Evolutionary conservation across 495 filamentous ascomycete genomes (phyloP).

Genomic region (Talaromyces trachyspermus): DNA sequence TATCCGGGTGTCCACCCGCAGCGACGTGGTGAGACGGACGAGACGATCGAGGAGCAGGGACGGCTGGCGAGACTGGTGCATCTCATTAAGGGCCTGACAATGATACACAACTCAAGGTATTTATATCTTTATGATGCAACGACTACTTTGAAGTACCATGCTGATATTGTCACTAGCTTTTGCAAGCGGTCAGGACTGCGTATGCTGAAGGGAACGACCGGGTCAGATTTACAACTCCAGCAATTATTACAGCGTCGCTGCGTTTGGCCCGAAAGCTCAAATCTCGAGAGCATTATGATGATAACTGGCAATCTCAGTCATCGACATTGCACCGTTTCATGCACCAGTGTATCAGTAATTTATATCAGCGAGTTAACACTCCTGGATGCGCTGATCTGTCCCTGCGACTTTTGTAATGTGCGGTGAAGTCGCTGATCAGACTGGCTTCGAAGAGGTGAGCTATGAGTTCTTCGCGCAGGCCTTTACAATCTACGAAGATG

Average conservation of each 20-base stretch:
- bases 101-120: slow-evolving; percentile 81
- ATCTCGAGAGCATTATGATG: slow-evolving; percentile 83
- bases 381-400: slow-evolving; percentile 75
- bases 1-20: slow-evolving; percentile 71
- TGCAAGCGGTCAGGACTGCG: slow-evolving; percentile 81
- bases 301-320: slow-evolving; percentile 88
- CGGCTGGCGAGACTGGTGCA: slow-evolving; percentile 91
- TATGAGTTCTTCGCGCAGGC: slow-evolving; percentile 99
- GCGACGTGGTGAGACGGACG: slow-evolving; percentile 72
- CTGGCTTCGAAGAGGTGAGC: slow-evolving; percentile 85
- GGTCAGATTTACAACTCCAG: slow-evolving; percentile 89
- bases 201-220: slow-evolving; percentile 91
- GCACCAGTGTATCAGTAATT: slow-evolving; percentile 75
- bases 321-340: slow-evolving; percentile 91
- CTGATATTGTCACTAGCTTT: slow-evolving; percentile 47
- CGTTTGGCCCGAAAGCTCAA: slow-evolving; percentile 88
- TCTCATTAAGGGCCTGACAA: slow-evolving; percentile 73
- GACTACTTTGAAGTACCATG: slow-evolving; percentile 2
- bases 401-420: slow-evolving; percentile 85
- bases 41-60: slow-evolving; percentile 95
- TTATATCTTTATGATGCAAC: background rate
- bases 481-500: slow-evolving; percentile 96
- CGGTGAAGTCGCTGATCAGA: slow-evolving; percentile 89
- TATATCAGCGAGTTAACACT: slow-evolving; percentile 75
- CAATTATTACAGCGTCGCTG: slow-evolving; percentile 82